Evolutionary conservation across 1,284 basidiomycete genomes (phyloP), one percentile per base, ranked within the genome.

Genomic region (Heterobasidion parviporum): DNA sequence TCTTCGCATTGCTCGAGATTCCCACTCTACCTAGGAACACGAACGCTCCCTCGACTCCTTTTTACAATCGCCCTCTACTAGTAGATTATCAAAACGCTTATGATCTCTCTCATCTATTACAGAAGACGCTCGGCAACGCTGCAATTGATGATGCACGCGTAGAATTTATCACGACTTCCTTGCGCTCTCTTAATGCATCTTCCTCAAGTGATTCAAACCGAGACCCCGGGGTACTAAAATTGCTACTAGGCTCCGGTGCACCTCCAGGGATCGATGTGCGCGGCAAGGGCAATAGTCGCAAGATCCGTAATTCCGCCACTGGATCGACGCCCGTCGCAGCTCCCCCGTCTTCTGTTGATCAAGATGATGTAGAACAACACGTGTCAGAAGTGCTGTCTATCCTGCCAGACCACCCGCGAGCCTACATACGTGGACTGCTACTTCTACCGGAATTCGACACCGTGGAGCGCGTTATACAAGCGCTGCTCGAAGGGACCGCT

Each of bases 81-180:
- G 76, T 75, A 9, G 88, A 90, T 63, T 89, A 89, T 66, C 82
- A 89, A 56, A 74, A 82, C 46, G 72, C 81, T 1, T 86, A 88
- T 66, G 74, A 80, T 48, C 69, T 89, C 10, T 74, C 76, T 8
- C 68, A 64, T 34, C 76, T 75, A 1, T 72, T 90, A 12, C 62
- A 72, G 8, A 69, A 71, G 5, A 73, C 75, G 10, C 67, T 86
- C 8, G 68, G 64, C 16, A 68, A 73, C 49, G 70, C 72, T 0
- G 67, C 71, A 10, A 76, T 78, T 36, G 79, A 81, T 54, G 82
- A 87, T 59, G 75, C 77, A 1, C 74, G 81, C 47, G 63, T 84
- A 14, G 79, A 86, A 58, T 59, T 80, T 34, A 63, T 89, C 14
- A 81, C 84, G 57, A 72, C 74, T 2, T 68, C 74, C 0, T 66